Conservation (phyloP, 2,329 filamentous ascomycete genomes). For the Neofusicoccum parvum region DNA sequence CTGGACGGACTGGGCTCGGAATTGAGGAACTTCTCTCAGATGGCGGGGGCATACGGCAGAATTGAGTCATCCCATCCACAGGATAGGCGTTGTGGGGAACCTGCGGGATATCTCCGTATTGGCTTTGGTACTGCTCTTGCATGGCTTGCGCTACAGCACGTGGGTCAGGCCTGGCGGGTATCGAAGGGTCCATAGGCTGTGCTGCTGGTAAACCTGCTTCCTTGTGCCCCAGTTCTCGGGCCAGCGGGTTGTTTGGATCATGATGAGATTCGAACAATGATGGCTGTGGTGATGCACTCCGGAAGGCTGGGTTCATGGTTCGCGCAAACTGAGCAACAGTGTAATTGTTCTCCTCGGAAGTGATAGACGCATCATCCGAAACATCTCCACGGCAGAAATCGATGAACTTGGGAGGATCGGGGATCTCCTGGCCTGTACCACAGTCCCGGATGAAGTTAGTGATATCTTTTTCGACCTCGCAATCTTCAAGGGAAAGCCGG, state of each 20-base stretch:
- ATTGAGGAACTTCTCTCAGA: constrained; percentile 68
- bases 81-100: constrained; percentile 94
- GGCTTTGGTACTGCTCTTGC: constrained; percentile 48
- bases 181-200: neutral
- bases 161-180: constrained; percentile 32
- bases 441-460: constrained; percentile 80
- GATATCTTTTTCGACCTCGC: constrained; percentile 97
- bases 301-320: constrained; percentile 92
- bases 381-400: constrained; percentile 93
- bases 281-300: constrained; percentile 93
- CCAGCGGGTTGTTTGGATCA: constrained; percentile 75
- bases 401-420: constrained; percentile 95
- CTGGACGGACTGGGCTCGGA: constrained; percentile 70
- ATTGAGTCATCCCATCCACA: constrained; percentile 95
- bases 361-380: constrained; percentile 77
- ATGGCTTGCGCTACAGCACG: constrained; percentile 36
- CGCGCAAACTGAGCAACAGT: constrained; percentile 95
- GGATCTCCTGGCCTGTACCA: constrained; percentile 95
- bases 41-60: constrained; percentile 76
- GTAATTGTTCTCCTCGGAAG: constrained; percentile 84
- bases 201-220: constrained; percentile 23
- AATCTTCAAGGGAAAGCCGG: constrained; percentile 86
- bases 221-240: constrained; percentile 66
- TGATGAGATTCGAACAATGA: constrained; percentile 92
- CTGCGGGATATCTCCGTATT: constrained; percentile 65